Percentiles rank a stretch among this genome's conserved stretches.
Evolutionary conservation across 2,329 filamentous ascomycete genomes (phyloP).

Genomic region (Ascocoryne sarcoides): DNA sequence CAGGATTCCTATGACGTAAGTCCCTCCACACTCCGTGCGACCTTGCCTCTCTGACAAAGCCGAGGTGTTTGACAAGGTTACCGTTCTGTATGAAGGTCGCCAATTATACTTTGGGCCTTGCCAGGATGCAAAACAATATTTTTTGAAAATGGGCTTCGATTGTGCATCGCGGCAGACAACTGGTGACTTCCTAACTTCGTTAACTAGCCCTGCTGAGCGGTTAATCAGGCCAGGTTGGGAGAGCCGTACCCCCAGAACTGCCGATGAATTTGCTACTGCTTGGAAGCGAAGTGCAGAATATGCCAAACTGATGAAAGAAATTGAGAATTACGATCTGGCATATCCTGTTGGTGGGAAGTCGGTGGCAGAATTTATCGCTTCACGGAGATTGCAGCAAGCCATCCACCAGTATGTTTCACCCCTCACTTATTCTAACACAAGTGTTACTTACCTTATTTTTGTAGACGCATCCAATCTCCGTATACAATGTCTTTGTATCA

Average conservation of each 20-base stretch:
- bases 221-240: constrained; percentile 46
- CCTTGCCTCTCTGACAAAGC: not conserved
- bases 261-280: constrained; percentile 42
- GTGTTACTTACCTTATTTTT: constrained; percentile 1
- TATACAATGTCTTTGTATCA: constrained; percentile 58
- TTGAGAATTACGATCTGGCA: constrained; percentile 40
- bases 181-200: constrained; percentile 66
- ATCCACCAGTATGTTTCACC: constrained; percentile 27
- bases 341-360: constrained; percentile 24
- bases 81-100: constrained; percentile 57
- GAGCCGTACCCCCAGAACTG: constrained; percentile 43
- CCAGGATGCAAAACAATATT: constrained; percentile 54
- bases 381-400: constrained; percentile 29
- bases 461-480: constrained; percentile 48
- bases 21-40: not conserved
- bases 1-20: constrained; percentile 52
- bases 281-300: constrained; percentile 38
- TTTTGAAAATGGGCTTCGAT: constrained; percentile 61
- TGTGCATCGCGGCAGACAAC: constrained; percentile 46
- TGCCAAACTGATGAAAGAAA: constrained; percentile 36
- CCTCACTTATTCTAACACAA: too few relatives aligned
- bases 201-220: constrained; percentile 54
- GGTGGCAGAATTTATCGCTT: constrained; percentile 28
- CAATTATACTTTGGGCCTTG: constrained; percentile 63
- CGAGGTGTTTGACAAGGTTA: constrained; percentile 54